Conservation (phyloP, 2,329 filamentous ascomycete genomes). For the Penicillium sp. region DNA sequence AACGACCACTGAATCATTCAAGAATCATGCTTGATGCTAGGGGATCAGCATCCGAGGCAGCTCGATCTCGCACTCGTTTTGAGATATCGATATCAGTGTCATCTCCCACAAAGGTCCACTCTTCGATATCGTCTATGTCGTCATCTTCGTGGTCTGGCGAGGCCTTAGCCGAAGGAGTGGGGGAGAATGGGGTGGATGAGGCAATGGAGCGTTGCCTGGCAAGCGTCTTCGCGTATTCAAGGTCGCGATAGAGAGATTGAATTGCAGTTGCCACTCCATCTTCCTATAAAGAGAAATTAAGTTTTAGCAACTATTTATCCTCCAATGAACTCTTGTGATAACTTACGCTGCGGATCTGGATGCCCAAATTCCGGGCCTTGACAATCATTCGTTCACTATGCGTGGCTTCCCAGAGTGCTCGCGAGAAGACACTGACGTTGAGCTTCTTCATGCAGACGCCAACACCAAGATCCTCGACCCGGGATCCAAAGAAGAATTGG, state of each 20-base stretch:
- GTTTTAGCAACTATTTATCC: background rate
- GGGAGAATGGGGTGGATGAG: conserved; percentile 36
- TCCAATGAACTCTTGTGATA: background rate
- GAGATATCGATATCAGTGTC: conserved; percentile 50
- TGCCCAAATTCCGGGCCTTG: conserved; percentile 77
- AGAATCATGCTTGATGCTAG: conserved; percentile 16
- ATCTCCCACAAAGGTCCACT: conserved; percentile 86
- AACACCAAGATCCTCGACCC: conserved; percentile 90
- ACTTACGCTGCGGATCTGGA: conserved; percentile 79
- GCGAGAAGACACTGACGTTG: conserved; percentile 79
- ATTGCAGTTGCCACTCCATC: conserved; percentile 87
- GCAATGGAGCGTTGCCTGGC: conserved; percentile 60
- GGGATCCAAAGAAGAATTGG: conserved; percentile 89
- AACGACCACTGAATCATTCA: background rate
- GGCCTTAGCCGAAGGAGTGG: conserved; percentile 35
- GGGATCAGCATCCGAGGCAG: conserved; percentile 26
- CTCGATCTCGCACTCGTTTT: conserved; percentile 34
- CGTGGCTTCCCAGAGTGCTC: conserved; percentile 86
- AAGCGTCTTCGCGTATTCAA: conserved; percentile 85
- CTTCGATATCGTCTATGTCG: conserved; percentile 66
- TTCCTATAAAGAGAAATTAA: conserved; percentile 60
- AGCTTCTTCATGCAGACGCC: conserved; percentile 86
- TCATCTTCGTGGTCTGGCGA: conserved; percentile 44
- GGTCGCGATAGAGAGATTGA: conserved; percentile 87
- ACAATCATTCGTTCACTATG: conserved; percentile 87